These are phyloP conservation scores for Auricularia auricula-judae DNA, from an alignment of 768 basidiomycete species.

Conservation along the genomic window DNA sequence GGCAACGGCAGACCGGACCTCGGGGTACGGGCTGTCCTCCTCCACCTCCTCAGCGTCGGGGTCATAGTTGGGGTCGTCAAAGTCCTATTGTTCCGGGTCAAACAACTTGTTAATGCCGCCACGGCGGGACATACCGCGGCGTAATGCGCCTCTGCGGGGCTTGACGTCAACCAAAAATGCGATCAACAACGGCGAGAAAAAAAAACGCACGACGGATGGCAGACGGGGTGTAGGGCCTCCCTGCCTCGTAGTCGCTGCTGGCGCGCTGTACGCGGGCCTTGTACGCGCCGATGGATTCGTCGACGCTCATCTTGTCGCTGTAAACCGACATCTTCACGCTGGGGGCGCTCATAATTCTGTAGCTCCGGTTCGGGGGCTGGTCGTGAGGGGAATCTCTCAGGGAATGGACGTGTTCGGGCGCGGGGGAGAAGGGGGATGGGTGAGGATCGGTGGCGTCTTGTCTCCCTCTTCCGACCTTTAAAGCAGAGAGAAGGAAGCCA, in stretches of 20 bases:
- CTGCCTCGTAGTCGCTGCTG: not conserved
- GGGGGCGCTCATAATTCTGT: not conserved
- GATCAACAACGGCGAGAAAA: too few species aligned
- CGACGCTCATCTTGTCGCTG: not conserved
- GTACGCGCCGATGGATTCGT: not conserved
- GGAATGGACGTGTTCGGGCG: too few species aligned
- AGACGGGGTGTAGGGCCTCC: not conserved
- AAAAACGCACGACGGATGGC: not conserved
- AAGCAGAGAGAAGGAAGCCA: too few species aligned
- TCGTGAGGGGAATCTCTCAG: too few species aligned
- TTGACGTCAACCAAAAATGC: too few species aligned
- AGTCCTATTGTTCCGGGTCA: constrained; percentile 19
- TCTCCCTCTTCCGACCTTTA: too few species aligned
- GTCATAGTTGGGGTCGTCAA: constrained; percentile 48
- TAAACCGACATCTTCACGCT: not conserved
- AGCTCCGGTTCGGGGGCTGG: too few species aligned
- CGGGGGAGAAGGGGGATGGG: too few species aligned
- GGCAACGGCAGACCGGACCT: constrained; percentile 57
- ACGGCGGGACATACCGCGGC: not conserved
- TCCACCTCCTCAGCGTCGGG: constrained; percentile 35
- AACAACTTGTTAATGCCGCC: not conserved
- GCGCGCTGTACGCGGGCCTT: not conserved
- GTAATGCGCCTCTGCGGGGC: not conserved
- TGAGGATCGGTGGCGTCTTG: too few species aligned
- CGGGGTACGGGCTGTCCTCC: constrained; percentile 65